Percentiles rank a stretch among this genome's conserved stretches.
phyloP scores from a whole-genome alignment of 2,329 filamentous ascomycete species.

The Teratosphaeria zuluensis region DNA sequence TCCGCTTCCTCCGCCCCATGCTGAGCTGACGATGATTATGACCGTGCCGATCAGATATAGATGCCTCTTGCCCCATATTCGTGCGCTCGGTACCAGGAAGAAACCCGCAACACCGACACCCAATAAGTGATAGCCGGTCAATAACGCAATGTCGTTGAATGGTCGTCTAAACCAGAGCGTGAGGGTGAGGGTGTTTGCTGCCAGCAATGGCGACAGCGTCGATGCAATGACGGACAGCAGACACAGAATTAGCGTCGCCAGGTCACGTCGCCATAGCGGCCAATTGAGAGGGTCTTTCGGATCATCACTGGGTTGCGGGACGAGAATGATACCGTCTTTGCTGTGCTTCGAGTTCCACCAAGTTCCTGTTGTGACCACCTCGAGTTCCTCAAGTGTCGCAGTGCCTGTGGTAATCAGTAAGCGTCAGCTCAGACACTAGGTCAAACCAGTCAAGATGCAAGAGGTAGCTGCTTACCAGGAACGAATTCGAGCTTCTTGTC shows the following conservation, averaged over 20 bases:
- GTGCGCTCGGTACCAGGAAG: constrained; percentile 75
- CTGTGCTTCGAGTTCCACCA: constrained; percentile 13
- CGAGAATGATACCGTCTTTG: constrained; percentile 49
- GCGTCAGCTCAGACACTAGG: neutral
- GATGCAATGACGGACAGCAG: constrained; percentile 74
- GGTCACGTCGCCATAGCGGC: constrained; percentile 76
- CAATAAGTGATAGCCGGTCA: constrained; percentile 81
- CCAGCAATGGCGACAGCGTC: constrained; percentile 74
- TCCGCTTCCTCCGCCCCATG: constrained; percentile 65
- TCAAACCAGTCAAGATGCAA: neutral
- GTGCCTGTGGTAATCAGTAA: constrained; percentile 25
- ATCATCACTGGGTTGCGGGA: constrained; percentile 84
- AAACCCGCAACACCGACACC: constrained; percentile 74
- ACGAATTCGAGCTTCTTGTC: constrained; percentile 57
- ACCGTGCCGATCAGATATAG: constrained; percentile 69
- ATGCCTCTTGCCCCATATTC: constrained; percentile 89
- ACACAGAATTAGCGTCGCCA: constrained; percentile 70
- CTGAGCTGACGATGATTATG: constrained; percentile 62
- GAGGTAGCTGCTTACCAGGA: constrained; percentile 49
- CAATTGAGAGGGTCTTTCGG: constrained; percentile 85
- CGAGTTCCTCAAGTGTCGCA: constrained; percentile 31
- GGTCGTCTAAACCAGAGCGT: constrained; percentile 53
- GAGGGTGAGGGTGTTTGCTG: constrained; percentile 75
- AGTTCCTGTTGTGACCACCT: constrained; percentile 6
- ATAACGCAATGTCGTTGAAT: constrained; percentile 67